Evolutionary conservation across 441 rosid genomes (phyloP), one percentile per base, ranked within the genome.

Genomic region (Metrosideros polymorpha): DNA sequence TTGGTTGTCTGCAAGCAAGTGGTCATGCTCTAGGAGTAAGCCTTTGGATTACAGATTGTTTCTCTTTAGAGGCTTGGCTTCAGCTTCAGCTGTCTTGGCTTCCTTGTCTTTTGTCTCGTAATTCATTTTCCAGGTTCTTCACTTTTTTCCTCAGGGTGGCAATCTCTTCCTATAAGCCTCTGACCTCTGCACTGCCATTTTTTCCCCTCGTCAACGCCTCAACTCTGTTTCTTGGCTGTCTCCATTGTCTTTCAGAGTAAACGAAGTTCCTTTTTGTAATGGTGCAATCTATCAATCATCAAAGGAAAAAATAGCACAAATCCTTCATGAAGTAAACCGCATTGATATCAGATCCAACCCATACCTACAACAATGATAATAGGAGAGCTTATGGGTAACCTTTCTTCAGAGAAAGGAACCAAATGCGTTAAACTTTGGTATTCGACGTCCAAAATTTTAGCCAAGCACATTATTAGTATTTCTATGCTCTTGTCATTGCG

Each of bases 241-340:
- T 91, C 98, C 95, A 93, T 93, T 39, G 95, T 88, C 93, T 94
- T 94, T 86, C 98, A 91, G 25, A 96, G 92, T 14, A 91, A 84
- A 18, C 94, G 92, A 27, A 95, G 94, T 55, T 94, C 96, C 89
- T 97, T 94, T n/a, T 94, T 95, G 92, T 94, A 95, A 87, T 96
- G 94, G 90, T 96, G 98, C 63, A 95, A 87, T 88, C 99, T 90
- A 86, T 96, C 99, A 29, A 95, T 93, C 98, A 96, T 94, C 71
- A 94, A 86, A 3, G 96, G 75, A 12, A 94, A 94, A 90, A 94
- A 94, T 5, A 93, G 88, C 92, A 94, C 82, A 84, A 96, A 96
- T 43, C 98, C 99, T 94, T 94, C 89, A 88, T 45, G 61, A n/a
- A 71, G 85, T 18, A 17, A 57, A 39, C 18, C 32, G 56, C 50